Conservation (phyloP, 192 early-diverging fungal genomes). For the Fimicolochytrium jonesii region DNA sequence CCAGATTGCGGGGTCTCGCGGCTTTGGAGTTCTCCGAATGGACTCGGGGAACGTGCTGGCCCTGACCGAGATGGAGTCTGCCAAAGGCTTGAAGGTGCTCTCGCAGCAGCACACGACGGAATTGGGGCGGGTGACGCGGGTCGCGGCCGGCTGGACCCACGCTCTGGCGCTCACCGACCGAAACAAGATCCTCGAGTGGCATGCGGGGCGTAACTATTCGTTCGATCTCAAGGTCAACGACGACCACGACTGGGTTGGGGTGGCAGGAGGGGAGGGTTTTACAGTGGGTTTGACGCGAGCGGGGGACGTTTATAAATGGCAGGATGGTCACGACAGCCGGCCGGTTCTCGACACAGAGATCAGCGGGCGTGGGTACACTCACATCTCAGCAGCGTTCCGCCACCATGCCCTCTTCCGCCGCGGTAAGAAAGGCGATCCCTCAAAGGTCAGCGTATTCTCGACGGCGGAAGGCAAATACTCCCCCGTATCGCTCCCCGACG, state of each 20-base stretch:
- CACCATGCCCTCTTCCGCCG: slow-evolving; percentile 6
- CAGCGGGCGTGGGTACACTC: slow-evolving; percentile 1
- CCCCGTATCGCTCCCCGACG: not conserved
- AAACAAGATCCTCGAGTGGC: not conserved
- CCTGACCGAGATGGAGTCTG: too few species aligned
- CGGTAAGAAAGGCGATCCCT: not conserved
- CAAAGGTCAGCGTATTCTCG: not conserved
- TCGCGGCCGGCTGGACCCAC: slow-evolving; percentile 6
- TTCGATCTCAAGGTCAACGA: not conserved
- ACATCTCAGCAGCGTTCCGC: slow-evolving; percentile 7
- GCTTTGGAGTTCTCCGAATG: not conserved
- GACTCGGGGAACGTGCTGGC: not conserved
- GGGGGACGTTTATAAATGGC: slow-evolving; percentile 7
- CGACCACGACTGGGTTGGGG: not conserved
- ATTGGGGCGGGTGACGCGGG: not conserved
- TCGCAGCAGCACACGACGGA: not conserved
- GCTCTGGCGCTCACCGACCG: not conserved
- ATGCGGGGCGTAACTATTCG: too few species aligned
- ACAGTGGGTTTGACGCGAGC: not conserved
- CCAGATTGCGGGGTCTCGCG: slow-evolving; percentile 3
- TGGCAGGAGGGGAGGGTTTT: slow-evolving; percentile 4
- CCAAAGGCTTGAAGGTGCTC: not conserved
- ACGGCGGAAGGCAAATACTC: not conserved
- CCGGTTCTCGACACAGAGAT: not conserved
- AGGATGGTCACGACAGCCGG: not conserved